Conservation (phyloP, 2,329 filamentous ascomycete genomes). For the Pleoardoris graminearum region DNA sequence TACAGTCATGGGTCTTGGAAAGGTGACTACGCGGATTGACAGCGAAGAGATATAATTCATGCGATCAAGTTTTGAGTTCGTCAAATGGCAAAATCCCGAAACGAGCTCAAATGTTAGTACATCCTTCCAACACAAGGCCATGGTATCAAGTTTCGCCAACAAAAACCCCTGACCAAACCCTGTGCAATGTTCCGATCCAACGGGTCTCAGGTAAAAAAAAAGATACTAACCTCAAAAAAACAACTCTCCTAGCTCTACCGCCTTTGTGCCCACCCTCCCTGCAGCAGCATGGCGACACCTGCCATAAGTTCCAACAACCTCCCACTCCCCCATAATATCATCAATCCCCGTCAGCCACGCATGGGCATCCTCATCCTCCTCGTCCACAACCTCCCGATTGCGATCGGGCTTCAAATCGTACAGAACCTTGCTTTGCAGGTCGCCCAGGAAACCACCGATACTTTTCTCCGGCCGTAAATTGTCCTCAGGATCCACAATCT, state of each 20-base stretch:
- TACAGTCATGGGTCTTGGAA: too few relatives aligned
- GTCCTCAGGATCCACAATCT: conserved; percentile 56
- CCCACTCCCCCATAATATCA: conserved; percentile 27
- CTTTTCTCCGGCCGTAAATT: conserved; percentile 56
- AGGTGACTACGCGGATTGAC: too few relatives aligned
- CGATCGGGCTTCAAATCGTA: conserved; percentile 64
- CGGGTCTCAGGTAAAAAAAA: too few relatives aligned
- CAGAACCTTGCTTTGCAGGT: conserved; percentile 59
- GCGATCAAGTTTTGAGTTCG: too few relatives aligned
- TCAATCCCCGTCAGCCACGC: conserved; percentile 33
- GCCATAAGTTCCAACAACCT: conserved; percentile 10
- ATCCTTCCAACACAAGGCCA: too few relatives aligned
- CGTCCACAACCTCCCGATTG: conserved; percentile 13
- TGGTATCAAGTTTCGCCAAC: too few relatives aligned
- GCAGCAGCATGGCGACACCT: conserved; percentile 24
- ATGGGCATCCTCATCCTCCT: conserved; percentile 15
- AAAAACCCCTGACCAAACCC: too few relatives aligned
- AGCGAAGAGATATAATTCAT: too few relatives aligned
- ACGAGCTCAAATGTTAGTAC: too few relatives aligned
- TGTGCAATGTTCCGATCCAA: too few relatives aligned
- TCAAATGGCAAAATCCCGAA: too few relatives aligned
- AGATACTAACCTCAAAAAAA: conserved; percentile 20
- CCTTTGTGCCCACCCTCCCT: conserved; percentile 11
- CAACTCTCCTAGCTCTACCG: conserved; percentile 20
- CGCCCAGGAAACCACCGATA: conserved; percentile 66